Evolutionary conservation across 805 yeast genomes (phyloP), one percentile per base, ranked within the genome.

Genomic region (Ogataea zsoltii): DNA sequence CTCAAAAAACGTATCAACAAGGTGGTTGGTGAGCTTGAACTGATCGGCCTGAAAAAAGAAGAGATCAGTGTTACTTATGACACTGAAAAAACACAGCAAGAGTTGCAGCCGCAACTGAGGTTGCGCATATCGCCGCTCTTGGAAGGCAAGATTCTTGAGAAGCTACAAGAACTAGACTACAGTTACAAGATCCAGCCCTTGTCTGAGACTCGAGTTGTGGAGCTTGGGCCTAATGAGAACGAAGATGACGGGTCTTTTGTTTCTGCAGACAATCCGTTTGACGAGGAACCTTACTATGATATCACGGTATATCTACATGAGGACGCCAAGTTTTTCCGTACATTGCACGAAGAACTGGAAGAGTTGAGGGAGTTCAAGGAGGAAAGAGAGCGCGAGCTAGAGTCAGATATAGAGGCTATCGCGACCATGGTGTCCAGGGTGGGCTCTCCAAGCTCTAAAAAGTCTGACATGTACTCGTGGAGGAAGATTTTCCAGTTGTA

Each of bases 381-480:
- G 7, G 57, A 59, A 14, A 78, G 76, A 46, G 82, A 79, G 47
- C 44, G 57, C 4, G 69, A 68, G 35, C 62, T 82, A 39, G 62
- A 71, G 2, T 43, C 41, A 1, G 68, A 72, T 31, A 79, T 82
- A 15, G 70, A 72, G 37, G 49, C 50, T 0, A 63, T 82, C 10
- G 71, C 78, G 2, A 53, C 61, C 12, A 51, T 60, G 5, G 66
- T 81, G 3, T 63, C 72, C 2, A 57, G 64, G 6, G 62, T 71
- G 14, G 60, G 76, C 0, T 56, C 66, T 12, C 79, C 83, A 0
- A 64, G 66, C 30, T 61, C 61, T 35, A 72, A 69, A 43, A 70
- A 67, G 31, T 65, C 73, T 1, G 92, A 85, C 57, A 66, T 85
- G 63, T 82, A 81, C 55, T 69, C 71, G 7, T 86, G 92, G 92